Conservation (phyloP, 75 land plant species). For the Pseudotsuga menziesii region DNA sequence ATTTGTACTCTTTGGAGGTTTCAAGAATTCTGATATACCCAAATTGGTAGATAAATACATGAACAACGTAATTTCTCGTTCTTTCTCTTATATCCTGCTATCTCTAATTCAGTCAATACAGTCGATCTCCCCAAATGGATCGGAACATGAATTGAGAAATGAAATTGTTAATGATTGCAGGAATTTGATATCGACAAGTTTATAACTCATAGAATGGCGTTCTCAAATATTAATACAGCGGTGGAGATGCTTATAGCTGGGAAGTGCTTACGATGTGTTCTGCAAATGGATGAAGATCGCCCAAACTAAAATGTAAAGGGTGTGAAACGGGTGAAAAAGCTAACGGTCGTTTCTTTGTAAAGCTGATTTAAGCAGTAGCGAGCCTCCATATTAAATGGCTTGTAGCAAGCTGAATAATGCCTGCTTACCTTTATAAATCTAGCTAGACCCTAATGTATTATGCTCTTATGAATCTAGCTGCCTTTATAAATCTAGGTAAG, state of each 20-base stretch:
- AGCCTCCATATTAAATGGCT: no score
- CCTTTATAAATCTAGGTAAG: no score
- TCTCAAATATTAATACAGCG: not conserved
- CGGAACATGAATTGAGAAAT: not conserved
- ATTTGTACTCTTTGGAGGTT: not conserved
- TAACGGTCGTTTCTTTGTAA: no score
- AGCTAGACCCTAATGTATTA: no score
- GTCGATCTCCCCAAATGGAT: not conserved
- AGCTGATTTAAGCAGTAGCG: no score
- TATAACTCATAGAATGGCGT: not conserved
- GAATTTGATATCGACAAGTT: not conserved
- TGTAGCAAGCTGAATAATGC: no score
- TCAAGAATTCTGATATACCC: constrained; percentile 6
- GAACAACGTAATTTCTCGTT: not conserved
- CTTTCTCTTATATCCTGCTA: not conserved
- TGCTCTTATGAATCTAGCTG: no score
- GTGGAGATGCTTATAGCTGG: not conserved
- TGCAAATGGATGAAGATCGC: not conserved
- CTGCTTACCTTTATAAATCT: no score
- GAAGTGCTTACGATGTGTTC: constrained; percentile 1
- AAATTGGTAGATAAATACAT: constrained; percentile 2
- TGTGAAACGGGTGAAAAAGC: no score
- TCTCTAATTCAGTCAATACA: not conserved
- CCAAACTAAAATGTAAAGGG: no score
- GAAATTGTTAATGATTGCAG: not conserved